phyloP scores from a whole-genome alignment of 2,329 filamentous ascomycete species.

The Aspergillus persii region DNA sequence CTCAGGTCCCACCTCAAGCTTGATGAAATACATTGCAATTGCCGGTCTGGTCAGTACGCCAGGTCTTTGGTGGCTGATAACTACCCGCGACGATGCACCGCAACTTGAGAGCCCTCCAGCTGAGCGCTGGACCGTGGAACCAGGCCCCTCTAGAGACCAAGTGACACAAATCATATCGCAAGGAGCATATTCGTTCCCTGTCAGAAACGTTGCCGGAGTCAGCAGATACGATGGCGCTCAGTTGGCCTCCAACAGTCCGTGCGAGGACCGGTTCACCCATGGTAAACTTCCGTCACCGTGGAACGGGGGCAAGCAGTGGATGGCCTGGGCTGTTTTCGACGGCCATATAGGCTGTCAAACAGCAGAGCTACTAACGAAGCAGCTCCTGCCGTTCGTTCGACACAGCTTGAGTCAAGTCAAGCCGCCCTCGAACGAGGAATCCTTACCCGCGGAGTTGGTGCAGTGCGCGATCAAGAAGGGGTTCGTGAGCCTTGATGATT shows the following conservation, averaged over 20 bases:
- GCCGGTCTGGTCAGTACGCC: slow-evolving; percentile 15
- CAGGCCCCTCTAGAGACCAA: slow-evolving; percentile 17
- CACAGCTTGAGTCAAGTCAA: slow-evolving; percentile 16
- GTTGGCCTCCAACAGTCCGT: slow-evolving; percentile 37
- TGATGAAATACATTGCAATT: slow-evolving; percentile 9
- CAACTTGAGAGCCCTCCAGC: slow-evolving; percentile 13
- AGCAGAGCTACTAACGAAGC: slow-evolving; percentile 21
- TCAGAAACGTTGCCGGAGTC: slow-evolving; percentile 19
- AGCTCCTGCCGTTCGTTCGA: slow-evolving; percentile 23
- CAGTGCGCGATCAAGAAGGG: slow-evolving; percentile 22
- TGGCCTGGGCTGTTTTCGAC: slow-evolving; percentile 42
- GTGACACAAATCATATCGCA: slow-evolving; percentile 23
- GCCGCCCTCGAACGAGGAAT: slow-evolving; percentile 1
- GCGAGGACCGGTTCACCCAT: slow-evolving; percentile 31
- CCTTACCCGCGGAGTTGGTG: slow-evolving; percentile 12
- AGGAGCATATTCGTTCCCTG: slow-evolving; percentile 21
- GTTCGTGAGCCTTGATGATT: slow-evolving; percentile 25
- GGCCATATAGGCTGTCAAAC: slow-evolving; percentile 36
- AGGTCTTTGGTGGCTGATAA: slow-evolving; percentile 19
- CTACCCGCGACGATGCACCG: slow-evolving; percentile 15
- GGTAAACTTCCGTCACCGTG: slow-evolving; percentile 23
- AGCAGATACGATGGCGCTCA: slow-evolving; percentile 26
- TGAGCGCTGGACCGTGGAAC: slow-evolving; percentile 9
- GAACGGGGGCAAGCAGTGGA: slow-evolving; percentile 25
- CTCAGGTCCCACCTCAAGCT: neutral